Evolutionary conservation across 75 land plant genomes (phyloP), one percentile per base, ranked within the genome.

Genomic region (Picea sitchensis): DNA sequence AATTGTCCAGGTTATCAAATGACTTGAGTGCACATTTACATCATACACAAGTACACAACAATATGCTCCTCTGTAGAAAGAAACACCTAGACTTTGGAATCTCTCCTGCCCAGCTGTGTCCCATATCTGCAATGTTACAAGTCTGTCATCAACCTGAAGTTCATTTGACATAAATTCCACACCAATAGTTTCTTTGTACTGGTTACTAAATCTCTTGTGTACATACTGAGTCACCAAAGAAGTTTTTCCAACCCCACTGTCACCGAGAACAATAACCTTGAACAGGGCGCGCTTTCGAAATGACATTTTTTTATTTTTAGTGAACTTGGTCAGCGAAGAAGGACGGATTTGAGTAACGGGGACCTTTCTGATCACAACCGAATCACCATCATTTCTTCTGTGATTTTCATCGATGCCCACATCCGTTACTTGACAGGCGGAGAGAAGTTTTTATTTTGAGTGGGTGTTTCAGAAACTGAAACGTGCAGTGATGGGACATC

Each of bases 91-190:
- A 73, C 94, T 92, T 34, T 92, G 90, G 76, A 92, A 92, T 74
- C 95, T 88, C 61, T 94, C 95, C 75, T 92, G 97, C n/a, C 97
- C 95, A 34, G 95, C 95, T 26, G 95, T 94, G 85, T 94, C 97
- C 97, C 97, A 94, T 7, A 94, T 91, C 92, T 94, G 76, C 32
- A 90, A 59, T 31, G 8, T 65, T 58, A 26, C 26, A 26, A 26
- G 26, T 26, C 26, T 26, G 26, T 88, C 88, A 80, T 88, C 94
- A 79, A 92, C 79, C 47, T 78, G 84, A 18, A 92, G 76, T 73
- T 92, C 94, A 73, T 92, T 92, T 14, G 92, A 88, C 18, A 92
- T 44, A 84, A 92, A 92, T 81, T 92, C 94, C 23, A 92, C 94
- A 21, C 93, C 93, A 77, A 91, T 91, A 14, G 93, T 91, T 21